Base-by-base conservation (phyloP, 257 asterid species). In the Echium plantagineum region DNA sequence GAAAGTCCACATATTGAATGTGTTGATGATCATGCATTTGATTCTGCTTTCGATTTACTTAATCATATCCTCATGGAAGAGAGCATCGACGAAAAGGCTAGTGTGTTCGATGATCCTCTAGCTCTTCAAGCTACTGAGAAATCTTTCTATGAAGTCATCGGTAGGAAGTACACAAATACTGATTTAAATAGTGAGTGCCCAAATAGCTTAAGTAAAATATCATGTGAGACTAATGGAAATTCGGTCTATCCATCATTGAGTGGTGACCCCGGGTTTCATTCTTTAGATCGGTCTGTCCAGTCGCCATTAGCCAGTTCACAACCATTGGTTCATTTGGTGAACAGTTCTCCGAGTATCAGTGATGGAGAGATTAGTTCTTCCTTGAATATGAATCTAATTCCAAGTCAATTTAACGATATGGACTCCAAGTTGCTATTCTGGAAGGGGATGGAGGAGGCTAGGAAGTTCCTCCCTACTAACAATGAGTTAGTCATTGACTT, bases 401-500 rank as follows among this genome's bases (percentile, higher is more conserved):
- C 80, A 49, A 82, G 74, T 47, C 22, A 80, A 32, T 85, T 83
- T 66, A 78, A 61, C 13, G 78, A 42, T 42, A 42, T 80, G 63
- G 94, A 91, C 67, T 84, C 90, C 49, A 72, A 85, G 61, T 69
- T 79, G 75, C 96, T 83, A 76, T 88, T 88, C 78, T 71, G 77
- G 72, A 84, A 80, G 73, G 98, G 98, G 65, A 65, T 83, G 94
- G 96, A 88, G 75, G 98, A 88, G 77, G 95, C 94, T 31, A 85
- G 78, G 66, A 88, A 79, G 60, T 88, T 91, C 66, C 86, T 91
- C 59, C 96, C 95, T 1, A 56, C 75, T 49, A 72, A 63, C 64
- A 84, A 66, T 75, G 86, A 72, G 15, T 70, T 91, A 76, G 65
- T 81, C 63, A 74, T 91, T 51, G 90, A 88, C 75, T 73, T 91